Evolutionary conservation across 306 rosid genomes (phyloP), one percentile per base, ranked within the genome.

Genomic region (Medicago truncatula): DNA sequence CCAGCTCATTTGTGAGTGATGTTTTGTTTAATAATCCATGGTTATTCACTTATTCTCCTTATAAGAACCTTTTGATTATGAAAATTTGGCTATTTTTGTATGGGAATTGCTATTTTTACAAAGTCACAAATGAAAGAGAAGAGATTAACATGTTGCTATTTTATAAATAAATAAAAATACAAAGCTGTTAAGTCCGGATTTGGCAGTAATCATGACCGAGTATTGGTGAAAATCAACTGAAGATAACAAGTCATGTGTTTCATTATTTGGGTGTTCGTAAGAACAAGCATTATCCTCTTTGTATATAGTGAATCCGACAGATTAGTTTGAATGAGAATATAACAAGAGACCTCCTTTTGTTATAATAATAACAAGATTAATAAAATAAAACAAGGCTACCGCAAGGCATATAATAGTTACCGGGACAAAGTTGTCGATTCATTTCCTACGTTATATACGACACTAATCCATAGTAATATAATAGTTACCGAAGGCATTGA

Each of bases 401-500:
- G 28, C 28, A 25, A 25, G 28, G 28, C 3, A 25, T 28, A 28
- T 28, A 28, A 28, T 28, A 28, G 31, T 28, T 28, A 28, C 31
- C 31, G 4, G 31, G 9, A 43, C 70, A 74, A 25, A 66, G 59
- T 47, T 67, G 47, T 16, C 62, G 28, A 17, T 57, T 18, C 12
- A 53, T 53, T 52, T 53, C 25, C 11, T 17, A 53, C 10, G 12
- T 16, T 53, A 53, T 18, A 54, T 54, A 18, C 52, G 34, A 10
- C 62, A 46, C 60, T 25, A 63, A 57, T 50, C 14, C 50, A n/a
- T 65, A 21, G 7, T 21, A 36, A 49, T 76, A 15, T 34, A 44
- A 49, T 76, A 15, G 38, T 28, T 61, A 53, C 31, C 59, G 44
- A 38, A 63, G 34, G n/a, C 76, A 72, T 58, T 39, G 58, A 39